These are phyloP conservation scores for Polychaeton citri DNA, from an alignment of 2,329 filamentous ascomycete genomes.

Conservation along the genomic window DNA sequence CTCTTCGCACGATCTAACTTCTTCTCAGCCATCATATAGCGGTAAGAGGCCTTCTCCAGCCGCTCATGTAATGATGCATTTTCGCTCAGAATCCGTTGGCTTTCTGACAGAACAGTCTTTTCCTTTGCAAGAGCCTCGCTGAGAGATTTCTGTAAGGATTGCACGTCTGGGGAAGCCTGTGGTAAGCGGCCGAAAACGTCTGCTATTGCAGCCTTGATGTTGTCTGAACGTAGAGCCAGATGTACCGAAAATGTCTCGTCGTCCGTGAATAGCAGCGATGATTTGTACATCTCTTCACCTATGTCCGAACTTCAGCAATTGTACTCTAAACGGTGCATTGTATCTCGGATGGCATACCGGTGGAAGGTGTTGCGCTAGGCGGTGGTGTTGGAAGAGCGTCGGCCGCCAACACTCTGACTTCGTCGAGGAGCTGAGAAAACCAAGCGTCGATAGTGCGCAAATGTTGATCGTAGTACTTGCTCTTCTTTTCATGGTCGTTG, in stretches of 20 bases:
- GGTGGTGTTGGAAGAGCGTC: conserved; percentile 21
- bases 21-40: conserved; percentile 92
- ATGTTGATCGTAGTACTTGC: conserved; percentile 81
- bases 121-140: conserved; percentile 64
- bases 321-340: conserved; percentile 13
- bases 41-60: conserved; percentile 73
- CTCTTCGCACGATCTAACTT: conserved; percentile 84
- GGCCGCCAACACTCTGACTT: conserved; percentile 30
- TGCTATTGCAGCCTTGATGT: conserved; percentile 63
- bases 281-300: conserved; percentile 33
- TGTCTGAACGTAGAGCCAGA: conserved; percentile 58
- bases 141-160: conserved; percentile 61
- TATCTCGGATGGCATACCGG: conserved; percentile 15
- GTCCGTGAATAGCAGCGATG: conserved; percentile 41
- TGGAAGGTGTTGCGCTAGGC: conserved; percentile 14
- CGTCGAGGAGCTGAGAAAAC: conserved; percentile 63
- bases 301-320: conserved; percentile 17
- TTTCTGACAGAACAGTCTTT: conserved; percentile 64
- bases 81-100: conserved; percentile 62
- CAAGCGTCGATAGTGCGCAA: conserved; percentile 80
- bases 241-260: conserved; percentile 60
- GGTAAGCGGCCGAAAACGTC: conserved; percentile 46
- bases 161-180: conserved; percentile 50
- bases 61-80: conserved; percentile 78
- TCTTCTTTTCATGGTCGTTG: conserved; percentile 64